Percentiles rank a stretch among this genome's conserved stretches.
Conservation (phyloP, 2,329 filamentous ascomycete genomes). For the Fusarium poae region DNA sequence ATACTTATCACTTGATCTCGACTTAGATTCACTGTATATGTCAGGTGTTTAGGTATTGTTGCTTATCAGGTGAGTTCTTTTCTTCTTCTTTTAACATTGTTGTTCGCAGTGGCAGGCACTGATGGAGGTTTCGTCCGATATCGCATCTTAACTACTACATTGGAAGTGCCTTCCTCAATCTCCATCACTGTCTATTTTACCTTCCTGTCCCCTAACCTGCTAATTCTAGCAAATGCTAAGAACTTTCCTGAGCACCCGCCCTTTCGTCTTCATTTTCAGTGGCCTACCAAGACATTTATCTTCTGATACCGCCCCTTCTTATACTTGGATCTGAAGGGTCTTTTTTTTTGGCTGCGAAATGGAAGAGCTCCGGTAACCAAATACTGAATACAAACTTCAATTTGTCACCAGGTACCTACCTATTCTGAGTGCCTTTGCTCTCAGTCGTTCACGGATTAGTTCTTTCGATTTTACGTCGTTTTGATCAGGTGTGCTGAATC, state of each 20-base stretch:
- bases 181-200: neutral
- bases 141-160: neutral
- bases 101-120: constrained; percentile 21
- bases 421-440: neutral
- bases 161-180: neutral
- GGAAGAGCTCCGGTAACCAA: constrained; percentile 9
- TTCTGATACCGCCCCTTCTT: neutral
- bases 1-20: neutral
- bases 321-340: constrained; percentile 14
- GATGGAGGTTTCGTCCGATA: constrained; percentile 1
- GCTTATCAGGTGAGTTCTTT: neutral
- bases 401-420: neutral
- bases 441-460: neutral
- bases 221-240: neutral
- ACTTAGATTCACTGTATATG: neutral
- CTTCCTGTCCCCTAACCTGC: neutral
- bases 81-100: neutral
- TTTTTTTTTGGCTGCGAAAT: constrained; percentile 19
- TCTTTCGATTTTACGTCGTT: constrained; percentile 13
- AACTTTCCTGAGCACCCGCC: neutral
- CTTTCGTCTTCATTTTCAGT: neutral
- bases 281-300: neutral
- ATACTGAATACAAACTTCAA: neutral
- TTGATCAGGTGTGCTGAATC: constrained; percentile 1
- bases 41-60: neutral